Evolutionary conservation across 495 filamentous ascomycete genomes (phyloP), one percentile per base, ranked within the genome.

Genomic region (Xylaria nigripes): DNA sequence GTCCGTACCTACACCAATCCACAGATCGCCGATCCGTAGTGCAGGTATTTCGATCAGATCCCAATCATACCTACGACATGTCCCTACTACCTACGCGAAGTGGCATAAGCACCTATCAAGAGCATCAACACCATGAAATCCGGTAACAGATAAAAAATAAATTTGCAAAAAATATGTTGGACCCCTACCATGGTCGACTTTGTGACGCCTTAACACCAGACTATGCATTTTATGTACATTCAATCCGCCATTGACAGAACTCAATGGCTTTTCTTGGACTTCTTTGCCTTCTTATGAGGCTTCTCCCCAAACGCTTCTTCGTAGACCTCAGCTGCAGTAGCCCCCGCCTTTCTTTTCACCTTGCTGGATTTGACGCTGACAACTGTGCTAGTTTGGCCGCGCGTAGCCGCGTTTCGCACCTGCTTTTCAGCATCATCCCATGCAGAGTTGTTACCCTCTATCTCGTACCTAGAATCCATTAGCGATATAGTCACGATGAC

Each of bases 351-450:
- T 51, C 91, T 76, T 75, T 95, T 95, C 21, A 68, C 55, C 71
- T 87, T 89, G 2, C 71, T 69, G 3, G 78, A 76, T 73, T 90
- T 93, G 23, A 97, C 81, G 63, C 86, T 91, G 32, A 97, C 89
- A n/a, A 86, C 85, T 6, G 82, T 73, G 57, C 78, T 83, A 51
- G 78, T 77, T 29, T 82, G 76, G 3, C 79, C 81, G 16, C 71
- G 70, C 62, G 80, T 76, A 42, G 74, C 62, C 12, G 79, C 76
- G 50, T 63, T 70, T 10, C 76, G 72, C 43, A 94, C 82, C 61
- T 87, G 84, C 57, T 85, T 84, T 69, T 95, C 91, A 3, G 91
- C 90, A 6, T 87, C 85, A 54, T 84, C 82, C 91, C 91, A 96
- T 9, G 77, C 83, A 9, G 82, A 75, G 16, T 69, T 73, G 23